A percentile compares a stretch with the other conserved stretches of the same genome.
Evolutionary conservation across 2,329 filamentous ascomycete species (phyloP).

Genomic region (Apiospora saccharicola): DNA sequence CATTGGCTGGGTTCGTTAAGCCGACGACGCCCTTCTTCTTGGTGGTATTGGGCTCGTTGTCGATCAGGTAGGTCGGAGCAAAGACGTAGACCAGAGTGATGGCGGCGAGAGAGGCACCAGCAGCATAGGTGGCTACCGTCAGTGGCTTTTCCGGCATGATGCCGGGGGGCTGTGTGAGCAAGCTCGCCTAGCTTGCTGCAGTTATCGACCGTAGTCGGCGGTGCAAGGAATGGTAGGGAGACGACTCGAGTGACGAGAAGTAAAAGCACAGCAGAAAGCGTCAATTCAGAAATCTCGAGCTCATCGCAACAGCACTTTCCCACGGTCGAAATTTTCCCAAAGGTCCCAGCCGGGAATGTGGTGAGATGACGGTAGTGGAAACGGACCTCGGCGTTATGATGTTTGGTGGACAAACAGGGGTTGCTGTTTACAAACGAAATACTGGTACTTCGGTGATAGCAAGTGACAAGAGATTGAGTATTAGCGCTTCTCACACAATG

Average conservation of each 20-base stretch:
- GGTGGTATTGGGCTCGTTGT: constrained; percentile 72
- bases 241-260: not conserved
- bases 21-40: constrained; percentile 91
- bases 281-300: not conserved
- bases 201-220: not conserved
- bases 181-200: constrained; percentile 14
- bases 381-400: constrained; percentile 20
- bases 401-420: constrained; percentile 9
- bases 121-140: constrained; percentile 90
- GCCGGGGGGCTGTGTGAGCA: constrained; percentile 18
- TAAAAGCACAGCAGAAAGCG: not conserved
- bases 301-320: constrained; percentile 14
- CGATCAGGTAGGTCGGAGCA: constrained; percentile 94
- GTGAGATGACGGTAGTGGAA: constrained; percentile 14
- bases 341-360: not conserved
- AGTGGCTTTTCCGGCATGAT: constrained; percentile 82
- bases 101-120: constrained; percentile 92
- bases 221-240: not conserved
- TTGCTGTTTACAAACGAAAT: constrained; percentile 19
- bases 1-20: constrained; percentile 89
- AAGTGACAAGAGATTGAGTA: not conserved
- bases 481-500: constrained; percentile 3
- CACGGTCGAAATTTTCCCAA: constrained; percentile 1
- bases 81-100: constrained; percentile 97
- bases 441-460: not conserved